phyloP scores from a whole-genome alignment of 805 yeast genomes.

The Dipodascus albidus region DNA sequence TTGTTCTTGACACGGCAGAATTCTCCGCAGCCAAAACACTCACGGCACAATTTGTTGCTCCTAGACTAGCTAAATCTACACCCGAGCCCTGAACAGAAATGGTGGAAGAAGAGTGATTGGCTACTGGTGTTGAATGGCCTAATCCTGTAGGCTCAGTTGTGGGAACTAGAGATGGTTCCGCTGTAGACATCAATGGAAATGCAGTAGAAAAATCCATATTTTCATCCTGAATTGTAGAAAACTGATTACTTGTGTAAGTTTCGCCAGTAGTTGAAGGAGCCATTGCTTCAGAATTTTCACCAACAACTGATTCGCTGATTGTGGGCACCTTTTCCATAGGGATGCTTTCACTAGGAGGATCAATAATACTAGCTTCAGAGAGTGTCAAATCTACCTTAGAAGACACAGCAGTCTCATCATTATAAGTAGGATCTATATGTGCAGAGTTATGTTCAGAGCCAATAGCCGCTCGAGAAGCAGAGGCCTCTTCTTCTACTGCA shows the following conservation, averaged over 20 bases:
- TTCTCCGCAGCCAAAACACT: too few species aligned
- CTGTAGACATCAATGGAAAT: not conserved
- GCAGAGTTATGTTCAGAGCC: too few species aligned
- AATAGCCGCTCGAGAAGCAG: not conserved
- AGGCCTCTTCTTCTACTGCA: not conserved
- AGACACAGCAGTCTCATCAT: not conserved
- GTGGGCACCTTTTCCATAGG: not conserved
- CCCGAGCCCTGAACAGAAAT: not conserved
- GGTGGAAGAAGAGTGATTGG: not conserved
- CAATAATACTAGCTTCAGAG: not conserved
- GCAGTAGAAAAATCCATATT: not conserved
- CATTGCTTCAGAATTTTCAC: not conserved
- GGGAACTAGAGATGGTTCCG: not conserved
- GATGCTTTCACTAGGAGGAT: not conserved
- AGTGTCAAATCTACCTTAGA: not conserved
- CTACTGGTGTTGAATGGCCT: not conserved
- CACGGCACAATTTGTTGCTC: too few species aligned
- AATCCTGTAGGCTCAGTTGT: not conserved
- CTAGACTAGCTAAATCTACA: not conserved
- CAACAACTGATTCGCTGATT: not conserved
- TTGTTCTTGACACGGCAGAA: too few species aligned
- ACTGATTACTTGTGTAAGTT: not conserved
- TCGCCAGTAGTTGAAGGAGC: not conserved
- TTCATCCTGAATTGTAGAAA: not conserved
- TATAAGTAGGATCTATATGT: not conserved